Conservation (phyloP, 345 rosid species). For the Xanthoceras sorbifolium region DNA sequence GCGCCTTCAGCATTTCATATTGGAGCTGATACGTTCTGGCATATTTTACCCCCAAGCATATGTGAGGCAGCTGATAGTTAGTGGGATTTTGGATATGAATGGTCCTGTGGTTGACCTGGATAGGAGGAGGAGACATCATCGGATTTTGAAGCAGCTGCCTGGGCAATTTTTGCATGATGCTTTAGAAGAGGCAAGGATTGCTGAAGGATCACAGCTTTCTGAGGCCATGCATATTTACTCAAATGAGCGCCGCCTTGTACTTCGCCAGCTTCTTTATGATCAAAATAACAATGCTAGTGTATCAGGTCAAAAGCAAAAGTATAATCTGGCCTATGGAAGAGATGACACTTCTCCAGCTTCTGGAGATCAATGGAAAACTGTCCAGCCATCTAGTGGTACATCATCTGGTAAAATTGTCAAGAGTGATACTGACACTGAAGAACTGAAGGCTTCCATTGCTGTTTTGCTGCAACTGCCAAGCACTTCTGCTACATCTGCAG, state of each 20-base stretch:
- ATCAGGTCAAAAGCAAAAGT: conserved; percentile 45
- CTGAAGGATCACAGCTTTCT: conserved; percentile 58
- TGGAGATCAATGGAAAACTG: conserved; percentile 47
- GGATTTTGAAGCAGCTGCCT: conserved; percentile 82
- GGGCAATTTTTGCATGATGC: conserved; percentile 58
- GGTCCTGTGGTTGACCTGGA: conserved; percentile 48
- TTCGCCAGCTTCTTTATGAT: conserved; percentile 50
- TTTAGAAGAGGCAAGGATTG: conserved; percentile 66
- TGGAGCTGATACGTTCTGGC: conserved; percentile 82
- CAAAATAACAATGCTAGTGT: conserved; percentile 29
- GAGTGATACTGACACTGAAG: conserved; percentile 46
- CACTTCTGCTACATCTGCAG: conserved; percentile 43
- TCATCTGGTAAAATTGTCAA: conserved; percentile 46
- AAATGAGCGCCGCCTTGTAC: conserved; percentile 82
- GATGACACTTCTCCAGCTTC: conserved; percentile 32
- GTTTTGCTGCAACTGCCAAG: conserved; percentile 68
- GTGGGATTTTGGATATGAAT: conserved; percentile 76
- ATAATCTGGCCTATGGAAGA: conserved; percentile 27
- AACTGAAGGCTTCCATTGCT: conserved; percentile 70
- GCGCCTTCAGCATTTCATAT: conserved; percentile 68
- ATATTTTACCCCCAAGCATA: conserved; percentile 89
- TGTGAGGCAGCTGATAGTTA: conserved; percentile 84
- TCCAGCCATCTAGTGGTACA: conserved; percentile 30
- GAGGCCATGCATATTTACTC: conserved; percentile 70
- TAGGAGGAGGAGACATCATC: conserved; percentile 75